Percentiles rank a stretch among this genome's conserved stretches.
These are phyloP conservation scores for Suhomyces sp. DNA, from an alignment of 805 yeast species.

Conservation along the genomic window DNA sequence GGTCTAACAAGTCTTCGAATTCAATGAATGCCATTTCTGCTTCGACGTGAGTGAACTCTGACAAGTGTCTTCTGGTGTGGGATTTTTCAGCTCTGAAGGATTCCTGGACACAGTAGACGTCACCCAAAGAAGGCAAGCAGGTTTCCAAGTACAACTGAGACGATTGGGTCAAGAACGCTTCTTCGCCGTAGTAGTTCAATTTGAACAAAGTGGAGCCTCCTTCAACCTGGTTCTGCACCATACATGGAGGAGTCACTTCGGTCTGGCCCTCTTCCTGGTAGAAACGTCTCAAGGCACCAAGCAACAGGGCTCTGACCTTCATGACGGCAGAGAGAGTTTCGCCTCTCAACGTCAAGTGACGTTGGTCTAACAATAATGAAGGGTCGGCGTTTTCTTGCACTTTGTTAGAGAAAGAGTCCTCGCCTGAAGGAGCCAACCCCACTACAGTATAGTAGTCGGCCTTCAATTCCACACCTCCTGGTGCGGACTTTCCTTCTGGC, in stretches of 20 bases:
- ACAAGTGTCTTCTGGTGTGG: slow-evolving; percentile 96
- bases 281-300: slow-evolving; percentile 71
- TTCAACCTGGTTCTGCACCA: slow-evolving; percentile 99
- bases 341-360: slow-evolving; percentile 96
- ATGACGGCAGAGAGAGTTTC: slow-evolving; percentile 88
- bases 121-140: slow-evolving; percentile 93
- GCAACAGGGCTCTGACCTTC: slow-evolving; percentile 86
- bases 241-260: slow-evolving; percentile 98
- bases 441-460: slow-evolving; percentile 88
- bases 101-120: slow-evolving; percentile 95
- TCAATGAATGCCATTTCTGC: slow-evolving; percentile 85
- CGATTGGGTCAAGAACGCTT: slow-evolving; percentile 93
- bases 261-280: slow-evolving; percentile 69
- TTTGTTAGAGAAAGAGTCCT: slow-evolving; percentile 91
- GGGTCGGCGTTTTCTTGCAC: slow-evolving; percentile 94
- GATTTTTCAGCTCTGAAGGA: slow-evolving; percentile 99
- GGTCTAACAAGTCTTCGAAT: slow-evolving; percentile 82
- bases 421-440: slow-evolving; percentile 95
- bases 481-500: slow-evolving; percentile 96
- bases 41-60: slow-evolving; percentile 97
- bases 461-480: slow-evolving; percentile 92
- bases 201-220: slow-evolving; percentile 97
- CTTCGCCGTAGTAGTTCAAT: slow-evolving; percentile 93
- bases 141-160: slow-evolving; percentile 97
- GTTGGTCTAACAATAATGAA: slow-evolving; percentile 84